Evolutionary conservation across 176 grass and related monocot genomes (phyloP).

Genomic region (Oryza meridionalis): DNA sequence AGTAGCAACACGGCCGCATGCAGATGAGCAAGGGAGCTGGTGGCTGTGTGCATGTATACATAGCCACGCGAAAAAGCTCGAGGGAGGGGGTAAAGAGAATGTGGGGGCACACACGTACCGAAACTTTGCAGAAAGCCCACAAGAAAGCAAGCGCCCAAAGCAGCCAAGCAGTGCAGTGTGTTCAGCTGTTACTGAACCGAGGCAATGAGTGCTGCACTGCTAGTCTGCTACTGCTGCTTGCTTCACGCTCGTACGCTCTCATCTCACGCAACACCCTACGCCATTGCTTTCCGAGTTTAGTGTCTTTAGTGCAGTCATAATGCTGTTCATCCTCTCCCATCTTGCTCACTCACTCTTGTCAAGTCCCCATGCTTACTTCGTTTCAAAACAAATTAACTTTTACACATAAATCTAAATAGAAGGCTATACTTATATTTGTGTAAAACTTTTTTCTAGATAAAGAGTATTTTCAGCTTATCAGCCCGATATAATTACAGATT

Average conservation of each 20-base stretch:
- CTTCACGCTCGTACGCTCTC: conserved; percentile 26
- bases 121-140: conserved; percentile 52
- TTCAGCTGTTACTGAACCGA: conserved; percentile 26
- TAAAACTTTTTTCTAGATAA: no score
- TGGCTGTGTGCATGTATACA: conserved; percentile 56
- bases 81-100: conserved; percentile 33
- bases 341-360: background rate
- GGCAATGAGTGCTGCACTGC: conserved; percentile 37
- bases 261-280: background rate
- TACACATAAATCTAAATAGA: no score
- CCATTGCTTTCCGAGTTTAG: conserved; percentile 53
- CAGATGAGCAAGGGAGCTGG: conserved; percentile 13
- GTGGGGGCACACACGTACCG: conserved; percentile 51
- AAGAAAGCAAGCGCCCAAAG: conserved; percentile 50
- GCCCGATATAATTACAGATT: no score
- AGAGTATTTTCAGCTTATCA: no score
- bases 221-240: background rate
- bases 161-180: conserved; percentile 41
- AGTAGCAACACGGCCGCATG: conserved; percentile 10
- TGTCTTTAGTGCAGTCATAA: conserved; percentile 44
- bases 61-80: conserved; percentile 29
- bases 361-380: no score
- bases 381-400: no score
- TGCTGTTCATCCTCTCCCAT: conserved; percentile 19
- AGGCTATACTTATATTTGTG: no score